These are phyloP conservation scores for Mallotus nudiflorus DNA, from an alignment of 345 rosid genomes.

Conservation along the genomic window DNA sequence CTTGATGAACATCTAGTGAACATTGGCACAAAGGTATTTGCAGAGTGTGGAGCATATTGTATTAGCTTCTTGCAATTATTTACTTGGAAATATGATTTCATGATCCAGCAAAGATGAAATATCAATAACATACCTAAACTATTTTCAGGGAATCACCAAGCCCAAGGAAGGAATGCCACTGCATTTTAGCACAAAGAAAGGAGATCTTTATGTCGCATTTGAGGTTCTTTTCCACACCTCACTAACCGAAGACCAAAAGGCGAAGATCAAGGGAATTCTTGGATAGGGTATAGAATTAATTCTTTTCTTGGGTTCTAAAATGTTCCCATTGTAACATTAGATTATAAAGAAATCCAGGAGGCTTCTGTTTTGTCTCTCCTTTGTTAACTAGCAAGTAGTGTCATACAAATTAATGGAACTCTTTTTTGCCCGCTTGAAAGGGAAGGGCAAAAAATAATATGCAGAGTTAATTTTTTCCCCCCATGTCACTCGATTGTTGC, in stretches of 20 bases:
- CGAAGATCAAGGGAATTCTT: slow-evolving; percentile 67
- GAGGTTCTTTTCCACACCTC: slow-evolving; percentile 90
- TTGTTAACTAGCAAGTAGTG: slow-evolving; percentile 3
- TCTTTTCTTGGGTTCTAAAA: background rate
- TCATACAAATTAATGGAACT: slow-evolving; percentile 4
- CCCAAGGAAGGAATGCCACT: slow-evolving; percentile 99
- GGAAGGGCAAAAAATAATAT: no score
- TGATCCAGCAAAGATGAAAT: no score
- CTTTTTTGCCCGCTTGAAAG: slow-evolving; percentile 5
- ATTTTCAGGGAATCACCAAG: slow-evolving; percentile 78
- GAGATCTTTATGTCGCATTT: slow-evolving; percentile 75
- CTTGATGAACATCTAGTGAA: slow-evolving; percentile 95
- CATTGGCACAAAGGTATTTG: slow-evolving; percentile 84
- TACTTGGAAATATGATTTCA: no score
- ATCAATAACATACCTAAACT: no score
- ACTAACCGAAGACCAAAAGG: slow-evolving; percentile 80
- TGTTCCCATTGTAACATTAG: slow-evolving; percentile 15
- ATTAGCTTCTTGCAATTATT: no score
- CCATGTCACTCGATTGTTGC: slow-evolving; percentile 43
- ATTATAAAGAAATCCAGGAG: slow-evolving; percentile 4
- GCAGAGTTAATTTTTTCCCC: no score
- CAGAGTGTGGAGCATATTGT: no score
- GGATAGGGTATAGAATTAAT: slow-evolving; percentile 39
- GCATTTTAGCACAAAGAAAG: slow-evolving; percentile 83
- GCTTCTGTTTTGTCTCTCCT: slow-evolving; percentile 1